Evolutionary conservation across 345 rosid species (phyloP).

Genomic region (Eucalyptus pauciflora): DNA sequence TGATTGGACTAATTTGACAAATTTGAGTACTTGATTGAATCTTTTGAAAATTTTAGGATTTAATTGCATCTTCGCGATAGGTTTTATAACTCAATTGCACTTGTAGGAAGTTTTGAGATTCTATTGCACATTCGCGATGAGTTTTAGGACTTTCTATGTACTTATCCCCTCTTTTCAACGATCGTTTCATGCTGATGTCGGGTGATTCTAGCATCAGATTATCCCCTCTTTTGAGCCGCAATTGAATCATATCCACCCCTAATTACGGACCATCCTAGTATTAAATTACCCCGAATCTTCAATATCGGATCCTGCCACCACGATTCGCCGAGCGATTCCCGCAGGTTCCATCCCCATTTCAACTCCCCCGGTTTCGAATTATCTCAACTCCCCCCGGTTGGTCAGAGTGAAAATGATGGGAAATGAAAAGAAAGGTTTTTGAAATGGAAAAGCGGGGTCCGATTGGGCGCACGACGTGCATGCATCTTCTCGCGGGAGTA

Average conservation of each 20-base stretch:
- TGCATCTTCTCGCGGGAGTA: background rate
- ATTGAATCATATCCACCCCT: too few species aligned
- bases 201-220: too few species aligned
- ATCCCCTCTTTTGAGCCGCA: background rate
- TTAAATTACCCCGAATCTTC: background rate
- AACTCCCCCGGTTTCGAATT: background rate
- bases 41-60: accelerated
- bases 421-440: background rate
- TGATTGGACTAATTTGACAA: too few species aligned
- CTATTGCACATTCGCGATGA: accelerated
- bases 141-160: accelerated
- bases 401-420: background rate
- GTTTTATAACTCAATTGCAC: accelerated
- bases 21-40: accelerated
- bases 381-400: background rate
- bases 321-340: background rate
- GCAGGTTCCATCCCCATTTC: background rate
- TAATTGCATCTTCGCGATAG: accelerated
- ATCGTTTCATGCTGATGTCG: accelerated
- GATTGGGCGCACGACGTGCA: background rate
- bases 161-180: accelerated
- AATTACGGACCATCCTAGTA: background rate
- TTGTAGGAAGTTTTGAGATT: accelerated
- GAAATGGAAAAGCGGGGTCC: background rate
- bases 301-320: background rate